Conservation (phyloP, 176 grass and related monocot genomes). For the Puccinellia tenuiflora region DNA sequence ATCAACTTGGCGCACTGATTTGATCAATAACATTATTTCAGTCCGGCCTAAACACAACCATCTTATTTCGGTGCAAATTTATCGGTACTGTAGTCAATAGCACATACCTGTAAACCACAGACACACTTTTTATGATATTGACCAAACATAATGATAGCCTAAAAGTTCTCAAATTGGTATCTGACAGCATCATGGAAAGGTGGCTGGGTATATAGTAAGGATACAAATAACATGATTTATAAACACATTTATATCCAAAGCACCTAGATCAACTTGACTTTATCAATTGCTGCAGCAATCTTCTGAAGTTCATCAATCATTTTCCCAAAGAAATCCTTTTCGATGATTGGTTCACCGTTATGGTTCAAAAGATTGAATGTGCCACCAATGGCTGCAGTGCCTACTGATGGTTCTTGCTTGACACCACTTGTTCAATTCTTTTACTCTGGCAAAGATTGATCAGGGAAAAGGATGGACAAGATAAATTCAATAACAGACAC, state of each 20-base stretch:
- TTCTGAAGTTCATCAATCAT: slow-evolving; percentile 41
- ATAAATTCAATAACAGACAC: neutral
- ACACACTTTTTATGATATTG: too few relatives aligned
- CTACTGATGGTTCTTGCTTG: slow-evolving; percentile 46
- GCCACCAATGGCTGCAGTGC: slow-evolving; percentile 60
- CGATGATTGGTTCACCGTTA: slow-evolving; percentile 42
- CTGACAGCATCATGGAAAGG: neutral
- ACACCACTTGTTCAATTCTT: slow-evolving; percentile 49
- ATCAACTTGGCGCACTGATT: too few relatives aligned
- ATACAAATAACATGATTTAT: neutral
- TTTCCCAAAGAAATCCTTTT: slow-evolving; percentile 52
- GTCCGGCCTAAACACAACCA: too few relatives aligned
- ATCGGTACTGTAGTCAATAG: too few relatives aligned
- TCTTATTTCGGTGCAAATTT: too few relatives aligned
- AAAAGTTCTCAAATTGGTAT: neutral
- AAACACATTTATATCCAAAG: neutral
- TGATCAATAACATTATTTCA: too few relatives aligned
- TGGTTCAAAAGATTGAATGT: slow-evolving; percentile 76
- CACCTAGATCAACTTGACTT: slow-evolving; percentile 34
- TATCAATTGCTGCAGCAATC: slow-evolving; percentile 65
- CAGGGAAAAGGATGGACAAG: neutral
- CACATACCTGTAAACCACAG: too few relatives aligned
- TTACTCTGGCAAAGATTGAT: slow-evolving; percentile 34
- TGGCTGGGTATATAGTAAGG: neutral
- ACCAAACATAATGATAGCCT: neutral